These are phyloP conservation scores for Alternaria solani DNA, from an alignment of 2,329 filamentous ascomycete species.

Conservation along the genomic window DNA sequence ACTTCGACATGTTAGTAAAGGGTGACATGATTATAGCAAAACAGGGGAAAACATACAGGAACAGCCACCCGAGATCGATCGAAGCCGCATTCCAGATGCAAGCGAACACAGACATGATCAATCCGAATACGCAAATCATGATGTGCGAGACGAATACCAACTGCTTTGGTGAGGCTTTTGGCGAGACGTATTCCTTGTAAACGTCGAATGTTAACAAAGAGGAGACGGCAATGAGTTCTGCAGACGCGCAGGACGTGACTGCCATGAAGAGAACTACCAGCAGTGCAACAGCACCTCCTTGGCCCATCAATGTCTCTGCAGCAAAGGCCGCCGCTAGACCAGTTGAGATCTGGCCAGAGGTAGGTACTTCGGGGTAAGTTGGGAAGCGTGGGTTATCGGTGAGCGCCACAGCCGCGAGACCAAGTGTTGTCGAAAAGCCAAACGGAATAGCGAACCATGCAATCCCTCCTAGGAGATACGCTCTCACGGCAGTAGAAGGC, in stretches of 20 bases:
- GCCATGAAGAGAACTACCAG: slow-evolving; percentile 47
- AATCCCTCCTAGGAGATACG: slow-evolving; percentile 53
- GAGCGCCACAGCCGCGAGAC: slow-evolving; percentile 56
- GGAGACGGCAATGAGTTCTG: slow-evolving; percentile 53
- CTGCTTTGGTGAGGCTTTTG: slow-evolving; percentile 45
- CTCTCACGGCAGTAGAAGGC: slow-evolving; percentile 38
- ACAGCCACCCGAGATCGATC: slow-evolving; percentile 54
- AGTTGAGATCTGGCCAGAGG: slow-evolving; percentile 36
- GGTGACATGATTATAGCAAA: neutral
- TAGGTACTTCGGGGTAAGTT: slow-evolving; percentile 50
- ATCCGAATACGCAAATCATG: slow-evolving; percentile 52
- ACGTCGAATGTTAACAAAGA: slow-evolving; percentile 54
- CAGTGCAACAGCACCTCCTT: slow-evolving; percentile 40
- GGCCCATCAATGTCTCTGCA: slow-evolving; percentile 39
- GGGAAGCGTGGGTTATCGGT: slow-evolving; percentile 54
- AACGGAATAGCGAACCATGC: slow-evolving; percentile 61
- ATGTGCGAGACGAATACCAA: slow-evolving; percentile 53
- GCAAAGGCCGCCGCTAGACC: slow-evolving; percentile 44
- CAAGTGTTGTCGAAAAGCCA: slow-evolving; percentile 57
- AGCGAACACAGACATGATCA: slow-evolving; percentile 53
- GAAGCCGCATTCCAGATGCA: slow-evolving; percentile 50
- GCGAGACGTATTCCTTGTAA: slow-evolving; percentile 55
- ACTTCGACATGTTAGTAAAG: slow-evolving; percentile 24
- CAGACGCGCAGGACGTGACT: slow-evolving; percentile 48
- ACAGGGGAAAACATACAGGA: slow-evolving; percentile 33